Evolutionary conservation across 2,329 filamentous ascomycete species (phyloP).

Genomic region (Colletotrichum eleusines): DNA sequence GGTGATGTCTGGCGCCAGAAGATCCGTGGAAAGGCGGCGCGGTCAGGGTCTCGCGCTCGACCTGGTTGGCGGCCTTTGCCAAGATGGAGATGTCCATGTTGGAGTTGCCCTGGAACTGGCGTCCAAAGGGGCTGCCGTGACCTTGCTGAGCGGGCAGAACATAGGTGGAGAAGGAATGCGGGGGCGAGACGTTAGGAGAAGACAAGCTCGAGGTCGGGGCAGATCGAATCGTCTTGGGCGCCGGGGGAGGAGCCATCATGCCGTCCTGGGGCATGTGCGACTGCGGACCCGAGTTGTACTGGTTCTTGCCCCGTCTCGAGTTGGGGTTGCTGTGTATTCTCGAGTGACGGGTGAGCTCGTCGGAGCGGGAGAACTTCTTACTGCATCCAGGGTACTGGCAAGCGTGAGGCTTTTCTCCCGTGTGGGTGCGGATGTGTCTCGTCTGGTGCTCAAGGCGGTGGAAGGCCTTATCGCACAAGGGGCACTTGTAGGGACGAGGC

Average conservation of each 20-base stretch:
- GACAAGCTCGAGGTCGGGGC: slow-evolving; percentile 87
- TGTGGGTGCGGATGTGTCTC: slow-evolving; percentile 94
- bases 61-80: slow-evolving; percentile 70
- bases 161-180: slow-evolving; percentile 86
- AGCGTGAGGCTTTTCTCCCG: slow-evolving; percentile 96
- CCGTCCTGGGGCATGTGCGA: slow-evolving; percentile 65
- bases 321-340: slow-evolving; percentile 99
- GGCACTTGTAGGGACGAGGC: slow-evolving; percentile 97
- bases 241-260: slow-evolving; percentile 80
- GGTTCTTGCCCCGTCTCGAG: slow-evolving; percentile 90
- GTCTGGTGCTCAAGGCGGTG: slow-evolving; percentile 96
- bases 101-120: slow-evolving; percentile 53
- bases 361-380: slow-evolving; percentile 96
- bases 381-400: slow-evolving; percentile 96
- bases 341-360: slow-evolving; percentile 96
- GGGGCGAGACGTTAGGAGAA: slow-evolving; percentile 96
- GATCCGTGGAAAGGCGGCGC: slow-evolving; percentile 57
- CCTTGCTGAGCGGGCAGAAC: slow-evolving; percentile 60
- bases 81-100: slow-evolving; percentile 70
- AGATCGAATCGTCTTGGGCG: slow-evolving; percentile 85
- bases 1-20: slow-evolving; percentile 61
- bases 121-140: slow-evolving; percentile 54
- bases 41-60: slow-evolving; percentile 68
- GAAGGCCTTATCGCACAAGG: slow-evolving; percentile 97
- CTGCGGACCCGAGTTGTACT: slow-evolving; percentile 50